Evolutionary conservation across 441 rosid species (phyloP).

Genomic region (Gossypium armourianum): DNA sequence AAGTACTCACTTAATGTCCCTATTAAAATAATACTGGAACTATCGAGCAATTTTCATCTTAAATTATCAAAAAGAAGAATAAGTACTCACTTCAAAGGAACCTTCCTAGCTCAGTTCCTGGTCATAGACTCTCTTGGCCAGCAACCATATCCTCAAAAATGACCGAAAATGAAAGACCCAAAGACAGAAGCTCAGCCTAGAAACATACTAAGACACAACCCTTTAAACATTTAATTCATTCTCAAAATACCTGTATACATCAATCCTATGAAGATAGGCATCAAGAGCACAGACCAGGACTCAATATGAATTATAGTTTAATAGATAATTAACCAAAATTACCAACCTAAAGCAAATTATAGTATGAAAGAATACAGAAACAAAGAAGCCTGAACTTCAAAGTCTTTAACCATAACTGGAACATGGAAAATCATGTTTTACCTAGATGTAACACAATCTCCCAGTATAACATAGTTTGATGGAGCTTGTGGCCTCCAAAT

Average conservation of each 20-base stretch:
- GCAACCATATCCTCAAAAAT: not conserved
- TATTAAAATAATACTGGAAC: not conserved
- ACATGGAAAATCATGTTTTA: constrained; percentile 20
- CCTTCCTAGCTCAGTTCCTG: not conserved
- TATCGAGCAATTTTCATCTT: not conserved
- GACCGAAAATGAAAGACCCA: not conserved
- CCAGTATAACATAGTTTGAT: constrained; percentile 83
- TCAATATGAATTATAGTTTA: not conserved
- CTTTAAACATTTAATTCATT: not conserved
- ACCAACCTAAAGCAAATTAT: not conserved
- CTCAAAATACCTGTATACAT: not conserved
- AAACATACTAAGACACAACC: not conserved
- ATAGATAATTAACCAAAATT: constrained; percentile 1
- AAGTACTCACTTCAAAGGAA: not conserved
- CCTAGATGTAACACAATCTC: constrained; percentile 99
- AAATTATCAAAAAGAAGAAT: not conserved
- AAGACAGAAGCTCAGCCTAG: not conserved
- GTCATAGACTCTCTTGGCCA: not conserved
- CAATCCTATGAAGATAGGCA: not conserved
- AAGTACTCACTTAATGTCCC: not conserved
- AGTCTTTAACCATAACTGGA: not conserved
- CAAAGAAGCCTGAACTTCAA: not conserved
- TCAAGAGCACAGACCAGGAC: not conserved
- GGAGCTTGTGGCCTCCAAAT: constrained; percentile 99
- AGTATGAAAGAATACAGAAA: constrained; percentile 8